Conservation (phyloP, 2,329 filamentous ascomycete genomes). For the Trichoderma arundinaceum region DNA sequence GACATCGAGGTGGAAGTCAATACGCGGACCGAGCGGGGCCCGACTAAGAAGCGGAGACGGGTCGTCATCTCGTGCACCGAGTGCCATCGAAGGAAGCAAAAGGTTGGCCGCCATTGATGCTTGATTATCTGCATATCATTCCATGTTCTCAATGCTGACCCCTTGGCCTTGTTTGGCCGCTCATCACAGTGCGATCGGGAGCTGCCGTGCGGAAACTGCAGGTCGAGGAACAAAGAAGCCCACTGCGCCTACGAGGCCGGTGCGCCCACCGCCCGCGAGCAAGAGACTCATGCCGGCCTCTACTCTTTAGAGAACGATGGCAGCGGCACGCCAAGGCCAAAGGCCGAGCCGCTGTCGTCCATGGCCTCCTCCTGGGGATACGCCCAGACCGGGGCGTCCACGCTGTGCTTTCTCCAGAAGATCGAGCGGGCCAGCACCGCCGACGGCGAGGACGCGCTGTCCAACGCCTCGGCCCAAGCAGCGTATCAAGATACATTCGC, state of each 20-base stretch:
- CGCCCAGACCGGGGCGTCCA: constrained; percentile 56
- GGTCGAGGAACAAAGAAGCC: constrained; percentile 60
- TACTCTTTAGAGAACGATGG: constrained; percentile 13
- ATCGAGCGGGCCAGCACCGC: constrained; percentile 53
- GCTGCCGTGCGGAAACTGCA: constrained; percentile 65
- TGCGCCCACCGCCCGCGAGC: constrained; percentile 50
- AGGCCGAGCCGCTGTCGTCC: constrained; percentile 46
- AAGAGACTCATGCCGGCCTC: constrained; percentile 31
- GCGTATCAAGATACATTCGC: constrained; percentile 44
- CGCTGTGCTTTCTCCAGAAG: constrained; percentile 60
- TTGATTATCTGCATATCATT: background rate
- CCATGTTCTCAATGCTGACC: background rate
- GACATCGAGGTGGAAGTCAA: constrained; percentile 23
- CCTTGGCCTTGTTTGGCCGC: background rate
- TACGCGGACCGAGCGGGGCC: constrained; percentile 39
- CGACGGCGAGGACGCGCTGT: constrained; percentile 39
- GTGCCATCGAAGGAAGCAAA: constrained; percentile 68
- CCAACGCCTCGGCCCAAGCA: background rate
- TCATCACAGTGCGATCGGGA: constrained; percentile 60
- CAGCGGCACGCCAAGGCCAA: background rate
- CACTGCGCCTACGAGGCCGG: constrained; percentile 64
- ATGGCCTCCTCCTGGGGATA: constrained; percentile 61
- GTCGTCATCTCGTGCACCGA: constrained; percentile 68
- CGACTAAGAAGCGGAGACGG: constrained; percentile 62
- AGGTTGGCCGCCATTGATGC: constrained; percentile 47